Base-by-base conservation (phyloP, 768 basidiomycete species). In the Pleurotus citrinopileatus region DNA sequence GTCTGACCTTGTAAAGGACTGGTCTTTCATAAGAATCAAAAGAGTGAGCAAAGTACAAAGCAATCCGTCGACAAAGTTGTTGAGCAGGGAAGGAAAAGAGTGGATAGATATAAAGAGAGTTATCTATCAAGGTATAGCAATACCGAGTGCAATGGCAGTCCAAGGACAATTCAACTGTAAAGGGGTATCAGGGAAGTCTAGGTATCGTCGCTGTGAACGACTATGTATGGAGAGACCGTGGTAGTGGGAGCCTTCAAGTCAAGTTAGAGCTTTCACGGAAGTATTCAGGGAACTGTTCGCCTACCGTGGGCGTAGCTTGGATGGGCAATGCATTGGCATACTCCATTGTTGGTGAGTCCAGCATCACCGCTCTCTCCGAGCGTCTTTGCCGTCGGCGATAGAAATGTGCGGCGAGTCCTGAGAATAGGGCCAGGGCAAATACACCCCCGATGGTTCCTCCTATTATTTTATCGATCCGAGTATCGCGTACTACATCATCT, bases 361-460 rank as follows among this genome's bases (percentile, higher is more conserved):
- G 48, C 34, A 19, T 17, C 20, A 19, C 17, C 2, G 12, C 20
- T 6, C 13, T 25, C 10, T 29, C 29, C 6, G 19, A 15, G 19
- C 34, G 29, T 36, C 34, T 20, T 8, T 26, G 48, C 15, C 25
- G 29, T 9, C 43, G 43, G 29, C 48, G 48, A 25, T 34, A 51
- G 48, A 51, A 37, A 20, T 37, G 37, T 8, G 37, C 10, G 9
- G 17, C 29, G 37, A 51, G 28, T n/a, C 29, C 29, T 19, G 28
- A 28, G 34, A 51, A 9, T 8, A 37, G 13, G 22, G 22, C 29
- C 8, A 51, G 48, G 34, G 48, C 48, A 38, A 51, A 51, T 34
- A 51, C 48, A 34, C 48, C 48, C 12, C 48, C 48, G n/a, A 51
- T 51, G 23, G 34, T 37, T 17, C 48, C 48, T n/a, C 48, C 48